Evolutionary conservation across 495 filamentous ascomycete genomes (phyloP).

Genomic region (Podospora bellae-mahoneyi): DNA sequence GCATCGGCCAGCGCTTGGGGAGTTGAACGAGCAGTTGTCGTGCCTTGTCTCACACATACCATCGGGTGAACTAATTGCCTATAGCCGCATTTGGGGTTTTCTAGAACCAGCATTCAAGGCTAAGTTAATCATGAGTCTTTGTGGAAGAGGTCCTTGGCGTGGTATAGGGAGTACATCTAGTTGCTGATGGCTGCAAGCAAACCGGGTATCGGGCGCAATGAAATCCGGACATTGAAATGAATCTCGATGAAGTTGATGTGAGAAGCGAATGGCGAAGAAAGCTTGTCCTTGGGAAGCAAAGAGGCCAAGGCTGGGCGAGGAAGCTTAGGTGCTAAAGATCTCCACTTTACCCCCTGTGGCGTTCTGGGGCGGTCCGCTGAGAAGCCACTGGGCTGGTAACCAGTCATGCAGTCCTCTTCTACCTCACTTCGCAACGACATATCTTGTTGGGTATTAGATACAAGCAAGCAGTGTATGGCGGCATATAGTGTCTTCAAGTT

Average conservation of each 20-base stretch:
- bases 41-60: not conserved
- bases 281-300: conserved; percentile 3
- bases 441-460: not conserved
- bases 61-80: not conserved
- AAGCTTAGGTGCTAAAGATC: conserved; percentile 7
- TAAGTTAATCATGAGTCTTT: not conserved
- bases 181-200: not conserved
- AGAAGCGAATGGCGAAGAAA: conserved; percentile 2
- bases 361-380: not conserved
- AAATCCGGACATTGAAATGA: not conserved
- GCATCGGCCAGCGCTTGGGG: not conserved
- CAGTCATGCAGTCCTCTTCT: not conserved
- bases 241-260: not conserved
- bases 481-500: not conserved
- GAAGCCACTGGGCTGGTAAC: conserved; percentile 10
- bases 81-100: not conserved
- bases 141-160: not conserved
- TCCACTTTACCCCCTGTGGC: not conserved
- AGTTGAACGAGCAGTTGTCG: not conserved
- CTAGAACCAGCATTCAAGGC: not conserved
- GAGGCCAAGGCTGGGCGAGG: conserved; percentile 10
- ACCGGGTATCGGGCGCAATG: not conserved
- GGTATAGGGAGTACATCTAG: not conserved
- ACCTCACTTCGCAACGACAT: not conserved
- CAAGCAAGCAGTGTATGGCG: not conserved